These are phyloP conservation scores for Setomelanomma holmii DNA, from an alignment of 2,329 filamentous ascomycete species.

Conservation along the genomic window DNA sequence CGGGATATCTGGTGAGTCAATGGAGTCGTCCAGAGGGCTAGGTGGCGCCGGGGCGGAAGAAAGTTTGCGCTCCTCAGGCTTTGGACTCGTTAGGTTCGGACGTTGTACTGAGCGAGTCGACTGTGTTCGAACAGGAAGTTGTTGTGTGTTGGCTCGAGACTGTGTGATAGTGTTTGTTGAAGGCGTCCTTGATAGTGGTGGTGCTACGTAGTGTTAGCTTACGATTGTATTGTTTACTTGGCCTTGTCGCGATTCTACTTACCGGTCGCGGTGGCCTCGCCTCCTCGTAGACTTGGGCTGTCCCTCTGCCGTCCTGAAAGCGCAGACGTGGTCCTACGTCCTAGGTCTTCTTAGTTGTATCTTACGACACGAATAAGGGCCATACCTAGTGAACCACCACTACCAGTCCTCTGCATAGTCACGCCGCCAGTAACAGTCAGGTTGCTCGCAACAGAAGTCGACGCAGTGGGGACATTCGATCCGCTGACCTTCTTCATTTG, in stretches of 20 bases:
- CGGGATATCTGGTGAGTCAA: conserved; percentile 29
- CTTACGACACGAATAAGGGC: background rate
- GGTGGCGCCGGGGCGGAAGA: conserved; percentile 11
- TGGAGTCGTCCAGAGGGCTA: conserved; percentile 15
- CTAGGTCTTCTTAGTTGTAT: conserved; percentile 19
- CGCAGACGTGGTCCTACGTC: conserved; percentile 58
- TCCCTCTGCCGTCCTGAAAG: conserved; percentile 65
- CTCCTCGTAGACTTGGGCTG: conserved; percentile 59
- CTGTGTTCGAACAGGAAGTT: conserved; percentile 31
- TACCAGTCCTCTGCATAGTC: conserved; percentile 61
- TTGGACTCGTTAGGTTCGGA: conserved; percentile 28
- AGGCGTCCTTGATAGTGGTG: conserved; percentile 53
- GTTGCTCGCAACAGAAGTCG: conserved; percentile 50
- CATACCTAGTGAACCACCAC: conserved; percentile 51
- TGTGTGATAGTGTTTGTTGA: conserved; percentile 59
- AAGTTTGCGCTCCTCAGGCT: conserved; percentile 16
- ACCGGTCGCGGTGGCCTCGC: conserved; percentile 55
- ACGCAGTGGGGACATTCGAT: conserved; percentile 62
- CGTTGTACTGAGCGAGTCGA: conserved; percentile 35
- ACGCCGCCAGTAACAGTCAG: conserved; percentile 48
- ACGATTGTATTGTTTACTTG: too few relatives aligned
- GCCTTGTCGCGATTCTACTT: too few relatives aligned
- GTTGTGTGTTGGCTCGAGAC: conserved; percentile 34
- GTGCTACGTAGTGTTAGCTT: conserved; percentile 20
- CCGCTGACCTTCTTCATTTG: conserved; percentile 81